Base-by-base conservation (phyloP, 345 rosid genomes). In the Toxicodendron radicans region DNA sequence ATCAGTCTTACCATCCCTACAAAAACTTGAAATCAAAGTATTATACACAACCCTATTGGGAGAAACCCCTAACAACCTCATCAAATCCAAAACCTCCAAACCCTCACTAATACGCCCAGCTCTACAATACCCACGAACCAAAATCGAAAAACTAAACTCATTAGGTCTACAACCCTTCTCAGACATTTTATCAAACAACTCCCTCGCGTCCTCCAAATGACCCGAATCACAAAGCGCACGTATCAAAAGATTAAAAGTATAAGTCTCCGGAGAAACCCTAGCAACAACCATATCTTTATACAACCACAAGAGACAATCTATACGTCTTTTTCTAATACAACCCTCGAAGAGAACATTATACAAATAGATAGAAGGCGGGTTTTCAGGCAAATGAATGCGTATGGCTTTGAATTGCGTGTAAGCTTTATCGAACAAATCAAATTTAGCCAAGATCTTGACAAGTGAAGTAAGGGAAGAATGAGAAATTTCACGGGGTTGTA, bases 81-180 rank as follows among this genome's bases (percentile, higher is more conserved):
- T 88, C 59, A 71, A 86, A 65, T 73, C 76, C 81, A 95, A 80
- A 79, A 91, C 78, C 80, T 90, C 86, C 73, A 91, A 53, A 1
- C 94, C 96, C 78, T 87, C 80, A 10, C 57, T 73, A 48, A 85
- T 13, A 53, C 87, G 62, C 79, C 91, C 95, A 48, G 82, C 89
- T 78, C 76, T 84, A 78, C 98, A 95, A 82, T 88, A 93, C 71
- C 98, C 99, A 59, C 91, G 91, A 78, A 91, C 83, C 92, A 93
- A 83, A 74, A 91, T 83, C 61, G 93, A 97, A 73, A 87, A 84
- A 88, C 86, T 95, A 75, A 80, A 93, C 84, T 90, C 92, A 81
- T 95, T 93, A 27, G 98, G 98, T 11, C 57, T 33, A 67, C 97
- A 93, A 18, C 91, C 92, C 78, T 85, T 95, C 41, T 86, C 90